phyloP scores from a whole-genome alignment of 805 yeast genomes.

The Cyberlindnera meyerae region DNA sequence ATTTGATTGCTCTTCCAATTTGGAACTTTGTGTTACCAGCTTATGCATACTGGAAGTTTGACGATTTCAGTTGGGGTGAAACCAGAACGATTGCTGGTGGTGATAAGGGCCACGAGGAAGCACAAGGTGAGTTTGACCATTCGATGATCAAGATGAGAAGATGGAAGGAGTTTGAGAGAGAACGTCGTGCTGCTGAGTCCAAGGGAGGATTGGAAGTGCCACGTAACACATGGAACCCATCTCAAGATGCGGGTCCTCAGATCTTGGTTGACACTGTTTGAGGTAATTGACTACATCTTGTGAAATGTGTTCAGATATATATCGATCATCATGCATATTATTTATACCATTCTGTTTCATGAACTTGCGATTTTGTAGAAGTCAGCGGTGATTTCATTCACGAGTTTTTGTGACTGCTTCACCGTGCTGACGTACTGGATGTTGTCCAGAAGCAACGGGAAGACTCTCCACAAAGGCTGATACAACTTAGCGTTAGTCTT shows the following conservation, averaged over 20 bases:
- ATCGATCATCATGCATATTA: no score
- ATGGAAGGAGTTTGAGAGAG: conserved; percentile 91
- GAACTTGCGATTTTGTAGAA: conserved; percentile 21
- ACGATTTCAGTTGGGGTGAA: conserved; percentile 96
- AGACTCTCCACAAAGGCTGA: conserved; percentile 12
- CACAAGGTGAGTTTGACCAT: conserved; percentile 85
- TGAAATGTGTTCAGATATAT: no score
- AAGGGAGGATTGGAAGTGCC: conserved; percentile 20
- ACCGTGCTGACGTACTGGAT: conserved; percentile 18
- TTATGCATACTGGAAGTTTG: conserved; percentile 92
- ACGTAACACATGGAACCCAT: conserved; percentile 26
- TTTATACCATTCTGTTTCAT: no score
- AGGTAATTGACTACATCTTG: no score
- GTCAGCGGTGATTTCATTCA: conserved; percentile 22
- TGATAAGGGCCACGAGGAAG: conserved; percentile 63
- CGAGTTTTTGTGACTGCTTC: conserved; percentile 10
- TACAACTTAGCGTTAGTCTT: conserved; percentile 3
- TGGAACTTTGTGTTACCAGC: conserved; percentile 89
- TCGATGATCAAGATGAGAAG: conserved; percentile 83
- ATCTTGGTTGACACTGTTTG: conserved; percentile 10
- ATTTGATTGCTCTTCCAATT: conserved; percentile 77
- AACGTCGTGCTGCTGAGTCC: conserved; percentile 26
- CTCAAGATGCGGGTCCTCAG: conserved; percentile 12
- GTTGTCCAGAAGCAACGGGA: conserved; percentile 24
- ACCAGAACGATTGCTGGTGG: conserved; percentile 76